phyloP scores from a whole-genome alignment of 148 eudicot genomes.

The Arctostaphylos glauca region DNA sequence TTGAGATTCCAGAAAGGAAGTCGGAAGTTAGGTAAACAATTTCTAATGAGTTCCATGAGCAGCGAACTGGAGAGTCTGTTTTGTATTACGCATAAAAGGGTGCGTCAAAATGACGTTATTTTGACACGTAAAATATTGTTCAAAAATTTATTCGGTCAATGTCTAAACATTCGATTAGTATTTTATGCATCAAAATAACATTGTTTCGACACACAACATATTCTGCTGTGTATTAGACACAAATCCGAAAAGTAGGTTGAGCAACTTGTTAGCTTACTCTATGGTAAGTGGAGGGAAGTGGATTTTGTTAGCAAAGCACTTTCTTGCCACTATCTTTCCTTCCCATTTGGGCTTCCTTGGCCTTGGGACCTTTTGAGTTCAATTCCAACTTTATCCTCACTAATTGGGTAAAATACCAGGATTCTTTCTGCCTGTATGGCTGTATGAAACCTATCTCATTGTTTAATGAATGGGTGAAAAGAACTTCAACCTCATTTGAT shows the following conservation, averaged over 20 bases:
- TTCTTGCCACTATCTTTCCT: neutral
- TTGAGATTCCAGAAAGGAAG: constrained; percentile 6
- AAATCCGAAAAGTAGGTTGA: neutral
- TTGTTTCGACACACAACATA: too few species aligned
- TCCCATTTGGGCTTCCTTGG: neutral
- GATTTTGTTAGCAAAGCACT: neutral
- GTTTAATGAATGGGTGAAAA: too few species aligned
- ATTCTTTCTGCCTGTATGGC: neutral
- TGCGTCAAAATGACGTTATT: too few species aligned
- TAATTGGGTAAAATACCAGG: neutral
- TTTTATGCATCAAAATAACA: too few species aligned
- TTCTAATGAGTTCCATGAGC: neutral
- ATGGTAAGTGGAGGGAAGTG: neutral
- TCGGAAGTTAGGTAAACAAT: neutral
- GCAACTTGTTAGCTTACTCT: neutral
- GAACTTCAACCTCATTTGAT: too few species aligned
- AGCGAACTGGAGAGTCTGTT: too few species aligned
- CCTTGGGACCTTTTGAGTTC: neutral
- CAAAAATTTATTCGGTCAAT: too few species aligned
- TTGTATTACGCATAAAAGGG: too few species aligned
- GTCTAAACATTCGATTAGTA: too few species aligned
- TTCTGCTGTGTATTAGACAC: too few species aligned
- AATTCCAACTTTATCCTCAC: neutral
- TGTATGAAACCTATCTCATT: neutral
- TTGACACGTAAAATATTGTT: too few species aligned